Conservation (phyloP, 1,284 basidiomycete species). For the Wallemia hederae region DNA sequence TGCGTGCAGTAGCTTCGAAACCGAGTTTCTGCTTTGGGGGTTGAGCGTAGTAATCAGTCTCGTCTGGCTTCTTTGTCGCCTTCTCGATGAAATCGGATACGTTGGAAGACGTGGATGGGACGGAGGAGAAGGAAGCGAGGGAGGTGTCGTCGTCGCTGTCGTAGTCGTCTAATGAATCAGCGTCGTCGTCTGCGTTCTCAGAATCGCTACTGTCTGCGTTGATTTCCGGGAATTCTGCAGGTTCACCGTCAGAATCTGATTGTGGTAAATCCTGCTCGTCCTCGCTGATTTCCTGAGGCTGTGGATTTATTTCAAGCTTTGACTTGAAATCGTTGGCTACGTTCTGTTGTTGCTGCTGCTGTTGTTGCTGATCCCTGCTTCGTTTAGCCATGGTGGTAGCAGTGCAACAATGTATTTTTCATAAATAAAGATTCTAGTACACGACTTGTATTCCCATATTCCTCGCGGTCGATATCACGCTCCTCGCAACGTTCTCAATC, state of each 20-base stretch:
- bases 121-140: constrained; percentile 1
- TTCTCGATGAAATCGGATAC: constrained; percentile 6
- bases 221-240: constrained; percentile 5
- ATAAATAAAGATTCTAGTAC: constrained; percentile 21
- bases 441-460: constrained; percentile 65
- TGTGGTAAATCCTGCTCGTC: not conserved
- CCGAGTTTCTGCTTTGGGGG: constrained; percentile 31
- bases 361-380: not conserved
- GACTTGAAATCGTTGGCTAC: not conserved
- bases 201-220: constrained; percentile 8
- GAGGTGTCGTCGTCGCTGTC: not conserved
- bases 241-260: not conserved
- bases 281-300: not conserved
- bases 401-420: too few relatives aligned
- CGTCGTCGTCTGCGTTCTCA: constrained; percentile 6
- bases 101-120: constrained; percentile 1
- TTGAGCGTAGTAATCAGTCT: constrained; percentile 18
- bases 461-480: constrained; percentile 54
- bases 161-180: constrained; percentile 6
- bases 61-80: constrained; percentile 16
- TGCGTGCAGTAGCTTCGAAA: not conserved
- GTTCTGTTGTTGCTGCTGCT: too few relatives aligned
- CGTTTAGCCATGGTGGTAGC: not conserved
- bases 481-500: constrained; percentile 59
- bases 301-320: not conserved